These are phyloP conservation scores for Boletus eberwhitei DNA, from an alignment of 768 basidiomycete genomes.

Conservation along the genomic window DNA sequence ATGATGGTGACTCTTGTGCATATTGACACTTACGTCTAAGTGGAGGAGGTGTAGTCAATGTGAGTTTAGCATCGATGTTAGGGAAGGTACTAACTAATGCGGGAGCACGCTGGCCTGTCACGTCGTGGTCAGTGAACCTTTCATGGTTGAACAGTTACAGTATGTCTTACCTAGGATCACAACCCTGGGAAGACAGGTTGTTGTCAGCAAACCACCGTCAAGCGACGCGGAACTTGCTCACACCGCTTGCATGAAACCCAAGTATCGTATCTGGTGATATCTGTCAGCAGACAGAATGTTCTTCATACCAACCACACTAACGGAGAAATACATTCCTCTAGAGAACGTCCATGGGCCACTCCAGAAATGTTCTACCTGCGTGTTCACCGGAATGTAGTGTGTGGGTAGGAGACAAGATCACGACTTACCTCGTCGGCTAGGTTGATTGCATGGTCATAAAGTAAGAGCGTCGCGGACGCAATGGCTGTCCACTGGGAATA, in stretches of 20 bases:
- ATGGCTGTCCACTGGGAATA: neutral
- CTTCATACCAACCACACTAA: neutral
- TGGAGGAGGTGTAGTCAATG: neutral
- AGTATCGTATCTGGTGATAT: constrained; percentile 9
- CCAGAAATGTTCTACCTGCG: constrained; percentile 12
- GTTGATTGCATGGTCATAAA: constrained; percentile 12
- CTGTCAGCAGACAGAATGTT: neutral
- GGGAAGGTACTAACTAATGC: neutral
- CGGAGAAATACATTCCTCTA: constrained; percentile 6
- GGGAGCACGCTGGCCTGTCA: neutral
- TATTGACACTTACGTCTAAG: constrained; percentile 2
- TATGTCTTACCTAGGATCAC: constrained; percentile 6
- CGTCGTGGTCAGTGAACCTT: neutral
- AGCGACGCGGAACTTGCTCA: neutral
- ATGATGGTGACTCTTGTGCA: neutral
- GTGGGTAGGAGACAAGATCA: neutral
- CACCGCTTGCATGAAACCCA: constrained; percentile 6
- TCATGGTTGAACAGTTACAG: neutral
- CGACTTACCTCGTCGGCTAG: constrained; percentile 3
- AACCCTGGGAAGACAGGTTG: neutral
- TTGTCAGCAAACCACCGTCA: neutral
- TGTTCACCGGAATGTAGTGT: neutral
- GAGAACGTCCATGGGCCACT: constrained; percentile 10
- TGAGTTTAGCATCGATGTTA: neutral
- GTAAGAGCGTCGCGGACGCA: constrained; percentile 2